phyloP scores from a whole-genome alignment of 495 filamentous ascomycete genomes.

The Tetracladium setigerum region DNA sequence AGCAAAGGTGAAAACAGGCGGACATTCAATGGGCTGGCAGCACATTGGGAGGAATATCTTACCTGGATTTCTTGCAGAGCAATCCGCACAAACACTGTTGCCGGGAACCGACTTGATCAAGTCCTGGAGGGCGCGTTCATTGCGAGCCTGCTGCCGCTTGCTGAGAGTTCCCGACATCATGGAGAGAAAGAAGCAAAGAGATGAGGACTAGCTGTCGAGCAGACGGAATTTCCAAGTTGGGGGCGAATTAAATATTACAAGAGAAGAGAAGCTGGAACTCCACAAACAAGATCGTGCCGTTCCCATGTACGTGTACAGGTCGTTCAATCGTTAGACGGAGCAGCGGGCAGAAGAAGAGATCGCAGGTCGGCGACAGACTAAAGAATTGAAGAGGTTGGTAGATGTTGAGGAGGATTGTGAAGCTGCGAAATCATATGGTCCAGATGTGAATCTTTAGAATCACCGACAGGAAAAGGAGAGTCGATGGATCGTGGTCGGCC shows the following conservation, averaged over 20 bases:
- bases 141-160: slow-evolving; percentile 96
- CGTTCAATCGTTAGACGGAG: too few relatives aligned
- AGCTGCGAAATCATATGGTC: too few relatives aligned
- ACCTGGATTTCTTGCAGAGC: slow-evolving; percentile 88
- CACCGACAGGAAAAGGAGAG: too few relatives aligned
- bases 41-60: slow-evolving; percentile 25
- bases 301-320: too few relatives aligned
- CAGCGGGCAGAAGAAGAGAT: too few relatives aligned
- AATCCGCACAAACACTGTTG: slow-evolving; percentile 94
- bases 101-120: slow-evolving; percentile 80
- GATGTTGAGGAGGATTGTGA: too few relatives aligned
- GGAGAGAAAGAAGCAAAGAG: background rate
- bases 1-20: slow-evolving; percentile 5
- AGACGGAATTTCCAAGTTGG: too few relatives aligned
- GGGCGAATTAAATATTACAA: too few relatives aligned
- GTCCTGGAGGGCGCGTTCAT: slow-evolving; percentile 86
- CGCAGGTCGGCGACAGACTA: background rate
- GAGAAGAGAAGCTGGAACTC: background rate
- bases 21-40: background rate
- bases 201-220: too few relatives aligned
- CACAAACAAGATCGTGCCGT: background rate
- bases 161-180: slow-evolving; percentile 48
- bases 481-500: too few relatives aligned
- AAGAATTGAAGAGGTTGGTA: too few relatives aligned
- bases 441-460: too few relatives aligned